Evolutionary conservation across 2,329 filamentous ascomycete species (phyloP), one percentile per base, ranked within the genome.

Genomic region (Beauveria brongniartii): DNA sequence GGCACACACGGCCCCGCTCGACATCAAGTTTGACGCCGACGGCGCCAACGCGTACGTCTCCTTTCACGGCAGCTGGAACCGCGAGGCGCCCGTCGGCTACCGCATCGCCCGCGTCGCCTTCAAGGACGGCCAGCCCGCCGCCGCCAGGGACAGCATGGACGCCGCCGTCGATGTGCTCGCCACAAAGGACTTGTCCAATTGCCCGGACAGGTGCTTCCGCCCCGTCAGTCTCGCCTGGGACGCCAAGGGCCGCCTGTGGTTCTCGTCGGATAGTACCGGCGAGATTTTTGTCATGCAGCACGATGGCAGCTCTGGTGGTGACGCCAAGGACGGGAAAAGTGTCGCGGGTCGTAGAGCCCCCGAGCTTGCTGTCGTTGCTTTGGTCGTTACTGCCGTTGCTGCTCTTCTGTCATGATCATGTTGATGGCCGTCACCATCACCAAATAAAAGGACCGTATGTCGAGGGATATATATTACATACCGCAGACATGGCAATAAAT

Each of bases 1-100:
- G 55, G 82, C 88, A 1, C 89, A 92, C 68, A 86, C 81, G 69
- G 88, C 89, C 0, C 89, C 89, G 0, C 75, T 91, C 1, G 87
- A 90, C 65, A 82, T 91, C 68, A 83, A 84, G 63, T 92, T 92
- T 74, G 78, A 82, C 64, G 67, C 75, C 0, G 73, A 78, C 46
- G 82, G 82, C 41, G 80, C 78, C 14, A 79, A 77, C 2, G 87
- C 86, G 1, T 91, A 83, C 73, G 75, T 92, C 20, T 78, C 84
- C 0, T 90, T 91, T 72, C 88, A 90, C 70, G 88, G 89, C 16
- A 87, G 83, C 71, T 91, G 88, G 75, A 72, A 79, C 67, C 73
- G 75, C 30, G 68, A 74, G 7, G 66, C 71, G 14, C 75, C 78
- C 1, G 71, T 74, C 1, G 80, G 80, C 41, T 83, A 83, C 70